These are phyloP conservation scores for Xanthoceras sorbifolium DNA, from an alignment of 345 rosid species.

Conservation along the genomic window DNA sequence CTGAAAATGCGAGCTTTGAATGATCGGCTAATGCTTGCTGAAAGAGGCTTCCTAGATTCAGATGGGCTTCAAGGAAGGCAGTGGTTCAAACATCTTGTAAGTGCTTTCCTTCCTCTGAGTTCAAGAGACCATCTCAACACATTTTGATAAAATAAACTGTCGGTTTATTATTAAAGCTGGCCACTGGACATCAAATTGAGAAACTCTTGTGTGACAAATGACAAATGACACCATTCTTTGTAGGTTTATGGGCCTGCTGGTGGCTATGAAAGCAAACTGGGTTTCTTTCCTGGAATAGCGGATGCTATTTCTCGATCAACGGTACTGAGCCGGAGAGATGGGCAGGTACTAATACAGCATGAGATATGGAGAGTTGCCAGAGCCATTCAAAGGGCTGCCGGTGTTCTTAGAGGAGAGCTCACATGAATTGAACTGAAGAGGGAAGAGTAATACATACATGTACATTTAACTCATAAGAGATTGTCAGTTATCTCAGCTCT, in stretches of 20 bases:
- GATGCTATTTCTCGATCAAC: constrained; percentile 53
- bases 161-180: background rate
- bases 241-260: constrained; percentile 79
- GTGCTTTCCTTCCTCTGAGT: constrained; percentile 17
- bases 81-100: constrained; percentile 98
- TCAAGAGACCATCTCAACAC: background rate
- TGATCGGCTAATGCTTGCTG: constrained; percentile 84
- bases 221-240: constrained; percentile 1
- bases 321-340: constrained; percentile 15
- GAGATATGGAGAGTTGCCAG: constrained; percentile 93
- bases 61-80: constrained; percentile 72
- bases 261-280: constrained; percentile 56
- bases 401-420: constrained; percentile 65
- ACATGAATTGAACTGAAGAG: constrained; percentile 21
- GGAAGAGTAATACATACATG: background rate
- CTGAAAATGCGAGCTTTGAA: constrained; percentile 62
- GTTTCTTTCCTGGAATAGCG: constrained; percentile 77
- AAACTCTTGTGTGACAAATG: background rate
- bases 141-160: background rate
- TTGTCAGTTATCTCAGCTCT: background rate
- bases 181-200: background rate
- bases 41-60: constrained; percentile 86
- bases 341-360: constrained; percentile 50
- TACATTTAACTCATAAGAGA: constrained; percentile 10
- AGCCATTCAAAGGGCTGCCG: constrained; percentile 79